Conservation (phyloP, 352 stramenopile species). For the Phytophthora multivora region DNA sequence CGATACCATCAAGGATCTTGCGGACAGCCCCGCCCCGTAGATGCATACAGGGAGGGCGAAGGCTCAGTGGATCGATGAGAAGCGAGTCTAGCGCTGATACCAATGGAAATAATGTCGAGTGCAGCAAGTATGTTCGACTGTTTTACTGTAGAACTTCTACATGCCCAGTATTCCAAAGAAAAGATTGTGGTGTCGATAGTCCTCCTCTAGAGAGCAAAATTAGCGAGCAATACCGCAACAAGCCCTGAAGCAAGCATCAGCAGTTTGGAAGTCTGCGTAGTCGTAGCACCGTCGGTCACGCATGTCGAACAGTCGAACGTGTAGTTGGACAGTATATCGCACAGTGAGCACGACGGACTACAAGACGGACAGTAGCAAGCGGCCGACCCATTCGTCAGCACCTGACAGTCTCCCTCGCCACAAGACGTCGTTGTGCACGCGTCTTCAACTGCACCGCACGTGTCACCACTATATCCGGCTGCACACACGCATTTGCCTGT, state of each 20-base stretch:
- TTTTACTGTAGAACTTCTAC: too few relatives aligned
- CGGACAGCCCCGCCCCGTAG: slow-evolving; percentile 54
- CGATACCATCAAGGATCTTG: slow-evolving; percentile 81
- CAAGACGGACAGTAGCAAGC: slow-evolving; percentile 51
- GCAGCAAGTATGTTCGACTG: not conserved
- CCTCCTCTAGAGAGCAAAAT: slow-evolving; percentile 39
- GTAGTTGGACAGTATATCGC: slow-evolving; percentile 36
- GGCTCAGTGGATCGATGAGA: not conserved
- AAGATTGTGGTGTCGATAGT: too few relatives aligned
- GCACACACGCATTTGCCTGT: slow-evolving; percentile 59
- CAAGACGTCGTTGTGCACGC: slow-evolving; percentile 48
- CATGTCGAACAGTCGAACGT: slow-evolving; percentile 48
- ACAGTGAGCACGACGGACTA: slow-evolving; percentile 42
- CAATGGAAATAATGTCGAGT: slow-evolving; percentile 5
- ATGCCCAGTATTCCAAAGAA: too few relatives aligned
- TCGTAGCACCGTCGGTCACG: slow-evolving; percentile 21
- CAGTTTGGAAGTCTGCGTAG: slow-evolving; percentile 41
- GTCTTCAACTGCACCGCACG: slow-evolving; percentile 57
- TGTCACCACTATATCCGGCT: slow-evolving; percentile 50
- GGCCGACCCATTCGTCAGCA: slow-evolving; percentile 46
- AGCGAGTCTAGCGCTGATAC: not conserved
- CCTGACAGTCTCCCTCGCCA: slow-evolving; percentile 44
- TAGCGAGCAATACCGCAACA: slow-evolving; percentile 38
- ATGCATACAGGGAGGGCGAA: slow-evolving; percentile 7
- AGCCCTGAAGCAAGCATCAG: slow-evolving; percentile 41